Evolutionary conservation across 306 rosid species (phyloP), one percentile per base, ranked within the genome.

Genomic region (Ziziphus jujuba): DNA sequence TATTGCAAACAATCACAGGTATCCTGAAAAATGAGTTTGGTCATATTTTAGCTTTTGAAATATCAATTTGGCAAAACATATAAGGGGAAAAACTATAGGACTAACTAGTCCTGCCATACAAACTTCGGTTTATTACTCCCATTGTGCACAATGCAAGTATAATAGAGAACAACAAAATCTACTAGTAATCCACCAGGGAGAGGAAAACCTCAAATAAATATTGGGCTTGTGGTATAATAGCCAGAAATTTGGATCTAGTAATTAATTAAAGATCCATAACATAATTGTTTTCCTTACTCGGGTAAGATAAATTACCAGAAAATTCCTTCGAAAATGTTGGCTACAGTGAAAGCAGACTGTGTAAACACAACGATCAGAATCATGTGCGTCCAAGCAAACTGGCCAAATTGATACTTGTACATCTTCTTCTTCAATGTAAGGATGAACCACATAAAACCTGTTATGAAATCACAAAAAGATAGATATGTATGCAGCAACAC

Each of bases 331-430:
- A 95, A 95, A 62, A 95, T 95, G 87, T 84, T 95, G 59, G 99
- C 97, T 69, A 95, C 99, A 0, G 97, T 87, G 84, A 95, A 90
- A 67, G 99, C 85, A 49, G 99, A 95, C 77, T 95, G 99, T 17
- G 91, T 84, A 81, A 95, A 95, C 79, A 95, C 97, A 38, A 89
- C 90, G 62, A 90, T 88, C 56, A 95, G 85, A 84, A 95, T 95
- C 99, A 95, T 95, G 76, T 95, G 96, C 14, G 99, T 95, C 99
- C 99, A 95, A 61, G 99, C 97, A 88, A 87, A 95, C 90, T 95
- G 97, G 79, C 99, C 92, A 85, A 95, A 95, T 76, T 95, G 97
- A 84, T 95, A 95, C 85, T 95, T 95, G 80, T 90, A 90, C 99
- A 90, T 88, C 87, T 87, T 93, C 95, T 90, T 95, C 81, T 95